phyloP scores from a whole-genome alignment of 345 rosid species.

The Firmiana major region DNA sequence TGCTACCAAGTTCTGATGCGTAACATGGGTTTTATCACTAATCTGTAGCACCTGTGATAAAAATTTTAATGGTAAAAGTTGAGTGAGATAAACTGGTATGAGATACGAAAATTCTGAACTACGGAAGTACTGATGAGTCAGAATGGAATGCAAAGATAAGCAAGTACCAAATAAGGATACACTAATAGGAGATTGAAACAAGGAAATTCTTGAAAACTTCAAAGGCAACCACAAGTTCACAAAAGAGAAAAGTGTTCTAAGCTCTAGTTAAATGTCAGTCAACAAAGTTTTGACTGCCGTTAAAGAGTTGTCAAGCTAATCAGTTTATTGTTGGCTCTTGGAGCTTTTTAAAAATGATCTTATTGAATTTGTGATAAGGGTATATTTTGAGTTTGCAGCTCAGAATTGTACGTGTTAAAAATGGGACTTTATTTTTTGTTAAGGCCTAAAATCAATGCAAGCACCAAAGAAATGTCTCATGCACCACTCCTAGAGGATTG shows the following conservation, averaged over 20 bases:
- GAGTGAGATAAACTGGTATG: neutral
- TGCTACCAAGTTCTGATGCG: slow-evolving; percentile 28
- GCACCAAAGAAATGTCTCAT: neutral
- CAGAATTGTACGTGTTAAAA: no score
- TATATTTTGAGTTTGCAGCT: neutral
- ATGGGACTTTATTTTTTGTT: neutral
- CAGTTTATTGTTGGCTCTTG: neutral
- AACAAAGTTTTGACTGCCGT: neutral
- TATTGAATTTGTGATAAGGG: neutral
- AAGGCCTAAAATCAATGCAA: neutral
- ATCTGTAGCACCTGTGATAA: slow-evolving; percentile 46
- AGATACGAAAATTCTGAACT: neutral
- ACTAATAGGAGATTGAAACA: neutral
- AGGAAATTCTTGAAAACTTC: slow-evolving; percentile 8
- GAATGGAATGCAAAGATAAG: neutral
- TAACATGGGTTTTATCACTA: slow-evolving; percentile 35
- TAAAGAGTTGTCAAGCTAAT: neutral
- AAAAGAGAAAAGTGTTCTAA: neutral
- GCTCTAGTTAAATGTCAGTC: neutral
- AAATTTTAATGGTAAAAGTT: neutral
- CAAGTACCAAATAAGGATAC: neutral
- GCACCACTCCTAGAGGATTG: neutral
- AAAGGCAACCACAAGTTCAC: neutral
- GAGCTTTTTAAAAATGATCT: neutral
- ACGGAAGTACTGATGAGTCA: slow-evolving; percentile 1